These are phyloP conservation scores for Hymenoscyphus infarciens DNA, from an alignment of 2,329 filamentous ascomycete genomes.

Conservation along the genomic window DNA sequence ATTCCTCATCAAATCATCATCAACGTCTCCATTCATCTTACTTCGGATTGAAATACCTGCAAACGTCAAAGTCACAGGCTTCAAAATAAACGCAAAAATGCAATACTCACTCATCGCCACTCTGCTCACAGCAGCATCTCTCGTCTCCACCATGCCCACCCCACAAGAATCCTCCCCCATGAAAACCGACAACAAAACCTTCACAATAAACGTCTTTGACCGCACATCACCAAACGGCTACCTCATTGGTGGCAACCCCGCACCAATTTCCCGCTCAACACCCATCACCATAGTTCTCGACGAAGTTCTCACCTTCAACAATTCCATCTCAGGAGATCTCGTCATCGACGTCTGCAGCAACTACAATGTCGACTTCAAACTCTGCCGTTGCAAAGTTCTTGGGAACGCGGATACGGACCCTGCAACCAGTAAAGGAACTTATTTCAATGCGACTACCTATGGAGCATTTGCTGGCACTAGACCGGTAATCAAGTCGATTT, in stretches of 20 bases:
- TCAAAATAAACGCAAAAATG: background rate
- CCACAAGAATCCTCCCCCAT: background rate
- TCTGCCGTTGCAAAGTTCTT: background rate
- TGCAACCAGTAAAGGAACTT: background rate
- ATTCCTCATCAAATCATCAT: background rate
- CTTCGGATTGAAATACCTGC: background rate
- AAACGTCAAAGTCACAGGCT: background rate
- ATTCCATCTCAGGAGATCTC: background rate
- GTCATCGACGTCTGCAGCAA: background rate
- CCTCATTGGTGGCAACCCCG: background rate
- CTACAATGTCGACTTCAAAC: background rate
- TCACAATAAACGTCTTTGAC: background rate
- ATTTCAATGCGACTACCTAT: background rate
- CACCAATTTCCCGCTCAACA: background rate
- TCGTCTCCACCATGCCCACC: background rate
- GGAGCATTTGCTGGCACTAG: background rate
- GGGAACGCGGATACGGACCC: background rate
- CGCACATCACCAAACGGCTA: background rate
- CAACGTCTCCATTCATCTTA: background rate
- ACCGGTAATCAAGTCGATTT: background rate
- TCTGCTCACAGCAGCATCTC: background rate
- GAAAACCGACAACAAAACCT: background rate
- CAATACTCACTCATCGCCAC: background rate
- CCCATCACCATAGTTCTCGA: background rate
- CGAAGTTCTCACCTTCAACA: background rate